Evolutionary conservation across 1,284 basidiomycete species (phyloP).

Genomic region (Puccinia triticina): DNA sequence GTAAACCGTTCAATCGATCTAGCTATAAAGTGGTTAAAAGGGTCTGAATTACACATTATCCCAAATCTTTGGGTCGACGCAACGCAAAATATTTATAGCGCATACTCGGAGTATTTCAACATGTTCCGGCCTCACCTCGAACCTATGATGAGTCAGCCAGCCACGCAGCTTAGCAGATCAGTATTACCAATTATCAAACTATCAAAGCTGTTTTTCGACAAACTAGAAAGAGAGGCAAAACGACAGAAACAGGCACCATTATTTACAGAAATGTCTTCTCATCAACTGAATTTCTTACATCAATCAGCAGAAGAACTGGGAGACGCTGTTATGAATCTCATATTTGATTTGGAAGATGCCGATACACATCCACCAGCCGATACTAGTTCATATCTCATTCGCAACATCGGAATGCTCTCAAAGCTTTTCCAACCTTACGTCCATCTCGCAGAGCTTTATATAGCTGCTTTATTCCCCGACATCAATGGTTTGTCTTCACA

Average conservation of each 20-base stretch:
- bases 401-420: not conserved
- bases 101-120: not conserved
- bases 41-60: not conserved
- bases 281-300: not conserved
- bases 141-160: not conserved
- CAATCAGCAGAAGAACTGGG: not conserved
- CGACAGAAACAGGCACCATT: no score
- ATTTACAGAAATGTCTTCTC: conserved; percentile 2
- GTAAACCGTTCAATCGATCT: not conserved
- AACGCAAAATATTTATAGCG: not conserved
- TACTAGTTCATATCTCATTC: not conserved
- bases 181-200: no score
- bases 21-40: not conserved
- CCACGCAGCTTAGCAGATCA: not conserved
- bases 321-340: not conserved
- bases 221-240: no score
- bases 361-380: not conserved
- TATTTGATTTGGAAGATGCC: not conserved
- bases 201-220: no score
- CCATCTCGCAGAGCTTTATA: not conserved
- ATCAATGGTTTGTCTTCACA: not conserved
- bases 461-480: not conserved
- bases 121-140: no score
- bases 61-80: not conserved
- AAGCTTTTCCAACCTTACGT: not conserved